These are phyloP conservation scores for Filobasidium floriforme DNA, from an alignment of 768 basidiomycete genomes.

Conservation along the genomic window DNA sequence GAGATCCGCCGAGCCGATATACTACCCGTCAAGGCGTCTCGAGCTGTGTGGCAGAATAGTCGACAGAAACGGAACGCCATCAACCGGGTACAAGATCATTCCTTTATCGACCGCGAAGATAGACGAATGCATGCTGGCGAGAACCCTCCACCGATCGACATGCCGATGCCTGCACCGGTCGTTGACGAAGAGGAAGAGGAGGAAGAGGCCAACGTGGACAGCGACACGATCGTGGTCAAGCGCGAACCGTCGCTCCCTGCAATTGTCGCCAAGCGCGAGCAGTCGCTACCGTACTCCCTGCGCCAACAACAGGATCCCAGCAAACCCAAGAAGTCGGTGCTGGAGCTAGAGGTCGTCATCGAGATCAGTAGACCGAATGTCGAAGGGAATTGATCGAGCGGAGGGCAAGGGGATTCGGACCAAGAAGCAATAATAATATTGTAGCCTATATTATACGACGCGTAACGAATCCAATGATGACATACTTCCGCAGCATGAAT, in stretches of 20 bases:
- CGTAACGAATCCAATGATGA: background rate
- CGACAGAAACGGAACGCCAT: background rate
- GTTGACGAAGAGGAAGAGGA: no score
- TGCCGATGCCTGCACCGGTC: background rate
- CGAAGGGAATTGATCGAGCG: no score
- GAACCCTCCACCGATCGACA: background rate
- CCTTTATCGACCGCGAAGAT: background rate
- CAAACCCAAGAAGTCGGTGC: no score
- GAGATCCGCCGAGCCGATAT: background rate
- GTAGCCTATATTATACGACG: background rate
- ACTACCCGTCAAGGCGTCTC: background rate
- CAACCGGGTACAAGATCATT: background rate
- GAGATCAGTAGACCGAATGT: no score
- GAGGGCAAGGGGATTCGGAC: no score
- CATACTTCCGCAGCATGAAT: background rate
- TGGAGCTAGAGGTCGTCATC: no score
- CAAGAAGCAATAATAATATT: no score
- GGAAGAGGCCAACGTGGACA: background rate
- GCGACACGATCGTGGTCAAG: slow-evolving; percentile 2
- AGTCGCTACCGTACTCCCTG: background rate
- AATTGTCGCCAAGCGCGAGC: no score
- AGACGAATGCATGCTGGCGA: background rate
- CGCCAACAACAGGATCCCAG: no score
- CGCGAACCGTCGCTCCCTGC: background rate
- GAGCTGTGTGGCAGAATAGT: background rate